Conservation (phyloP, 2,329 filamentous ascomycete species). For the Nannizzia gypsea region DNA sequence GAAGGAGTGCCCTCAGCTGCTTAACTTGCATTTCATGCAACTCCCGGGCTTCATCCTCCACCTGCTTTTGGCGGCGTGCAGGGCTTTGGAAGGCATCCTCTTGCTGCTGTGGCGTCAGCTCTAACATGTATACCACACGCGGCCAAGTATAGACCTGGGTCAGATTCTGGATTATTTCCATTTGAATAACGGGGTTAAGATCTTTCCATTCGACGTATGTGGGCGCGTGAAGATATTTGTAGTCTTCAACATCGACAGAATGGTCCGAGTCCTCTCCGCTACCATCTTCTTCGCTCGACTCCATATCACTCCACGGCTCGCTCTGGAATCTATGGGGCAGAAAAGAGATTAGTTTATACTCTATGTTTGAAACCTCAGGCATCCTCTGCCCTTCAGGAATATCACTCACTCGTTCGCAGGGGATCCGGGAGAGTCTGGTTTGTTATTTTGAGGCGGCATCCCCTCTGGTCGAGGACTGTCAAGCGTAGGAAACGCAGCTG, state of each 20-base stretch:
- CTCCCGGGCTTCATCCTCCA: constrained; percentile 20
- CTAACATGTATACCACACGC: constrained; percentile 18
- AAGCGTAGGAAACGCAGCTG: constrained; percentile 34
- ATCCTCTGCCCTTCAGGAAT: too few relatives aligned
- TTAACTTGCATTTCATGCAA: constrained; percentile 26
- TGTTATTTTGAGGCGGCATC: neutral
- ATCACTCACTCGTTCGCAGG: neutral
- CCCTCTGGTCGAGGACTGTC: constrained; percentile 10
- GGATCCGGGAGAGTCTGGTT: neutral
- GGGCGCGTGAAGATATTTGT: constrained; percentile 7
- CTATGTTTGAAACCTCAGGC: neutral
- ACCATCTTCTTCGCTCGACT: constrained; percentile 10
- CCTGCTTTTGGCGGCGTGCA: constrained; percentile 18
- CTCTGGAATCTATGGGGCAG: neutral
- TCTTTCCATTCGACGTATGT: constrained; percentile 24
- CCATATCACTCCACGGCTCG: constrained; percentile 4
- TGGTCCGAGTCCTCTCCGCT: constrained; percentile 3
- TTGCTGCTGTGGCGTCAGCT: constrained; percentile 18
- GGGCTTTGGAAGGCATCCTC: constrained; percentile 15
- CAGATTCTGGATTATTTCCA: constrained; percentile 28
- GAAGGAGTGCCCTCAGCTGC: constrained; percentile 24
- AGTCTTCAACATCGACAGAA: constrained; percentile 5
- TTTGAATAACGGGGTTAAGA: constrained; percentile 22
- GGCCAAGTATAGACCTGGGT: constrained; percentile 16
- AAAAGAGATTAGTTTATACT: neutral